phyloP scores from a whole-genome alignment of 768 basidiomycete genomes.

The Dacryopinax primogenitus region DNA sequence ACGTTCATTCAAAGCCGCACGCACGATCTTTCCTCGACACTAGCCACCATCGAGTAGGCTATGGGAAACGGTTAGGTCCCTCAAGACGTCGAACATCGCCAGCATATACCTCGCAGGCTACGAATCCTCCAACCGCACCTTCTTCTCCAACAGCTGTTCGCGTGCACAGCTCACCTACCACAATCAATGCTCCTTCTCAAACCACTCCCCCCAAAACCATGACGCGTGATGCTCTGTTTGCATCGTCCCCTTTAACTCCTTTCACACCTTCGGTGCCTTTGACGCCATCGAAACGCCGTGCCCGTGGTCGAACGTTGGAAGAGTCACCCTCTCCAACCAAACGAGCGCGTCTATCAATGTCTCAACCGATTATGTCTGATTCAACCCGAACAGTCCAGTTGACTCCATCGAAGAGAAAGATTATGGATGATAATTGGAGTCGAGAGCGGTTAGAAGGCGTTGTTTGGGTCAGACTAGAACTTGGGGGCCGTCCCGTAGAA shows the following conservation, averaged over 20 bases:
- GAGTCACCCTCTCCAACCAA: background rate
- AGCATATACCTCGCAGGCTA: too few species aligned
- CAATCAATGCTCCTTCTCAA: too few species aligned
- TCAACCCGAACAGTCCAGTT: background rate
- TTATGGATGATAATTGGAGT: background rate
- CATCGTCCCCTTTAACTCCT: background rate
- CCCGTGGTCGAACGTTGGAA: background rate
- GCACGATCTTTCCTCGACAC: background rate
- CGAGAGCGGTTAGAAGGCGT: background rate
- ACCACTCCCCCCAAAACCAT: background rate
- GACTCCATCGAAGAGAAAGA: background rate
- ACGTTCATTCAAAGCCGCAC: background rate
- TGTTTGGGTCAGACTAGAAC: background rate
- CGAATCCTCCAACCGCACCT: too few species aligned
- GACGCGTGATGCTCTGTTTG: background rate
- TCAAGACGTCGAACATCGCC: too few species aligned
- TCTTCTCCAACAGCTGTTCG: too few species aligned
- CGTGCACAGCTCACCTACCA: too few species aligned
- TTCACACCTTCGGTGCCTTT: background rate
- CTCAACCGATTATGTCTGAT: background rate
- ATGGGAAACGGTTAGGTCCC: too few species aligned
- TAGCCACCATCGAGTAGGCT: background rate
- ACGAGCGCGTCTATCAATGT: background rate
- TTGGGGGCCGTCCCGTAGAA: background rate
- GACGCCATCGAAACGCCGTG: background rate